Evolutionary conservation across 768 basidiomycete species (phyloP).

Genomic region (Leccinum ochraceum): DNA sequence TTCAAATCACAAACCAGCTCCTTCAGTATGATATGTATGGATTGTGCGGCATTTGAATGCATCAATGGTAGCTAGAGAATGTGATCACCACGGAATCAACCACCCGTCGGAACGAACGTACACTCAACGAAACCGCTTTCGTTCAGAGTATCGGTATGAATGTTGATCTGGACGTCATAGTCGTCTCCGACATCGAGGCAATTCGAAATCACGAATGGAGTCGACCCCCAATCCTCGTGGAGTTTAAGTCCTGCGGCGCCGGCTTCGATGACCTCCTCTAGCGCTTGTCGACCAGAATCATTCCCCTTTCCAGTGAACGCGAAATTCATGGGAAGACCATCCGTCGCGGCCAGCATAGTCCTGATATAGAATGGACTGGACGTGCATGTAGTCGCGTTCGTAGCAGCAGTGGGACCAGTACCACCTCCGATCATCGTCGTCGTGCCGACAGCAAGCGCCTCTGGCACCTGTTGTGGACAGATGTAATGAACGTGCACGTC

Average conservation of each 20-base stretch:
- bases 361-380: constrained; percentile 86
- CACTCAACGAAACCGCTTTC: constrained; percentile 98
- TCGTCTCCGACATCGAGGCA: constrained; percentile 83
- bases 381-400: constrained; percentile 92
- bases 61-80: constrained; percentile 68
- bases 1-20: constrained; percentile 61
- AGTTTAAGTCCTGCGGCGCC: constrained; percentile 91
- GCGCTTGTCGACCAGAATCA: constrained; percentile 70
- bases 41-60: constrained; percentile 92
- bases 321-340: constrained; percentile 88
- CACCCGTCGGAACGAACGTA: constrained; percentile 37
- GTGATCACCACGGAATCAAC: constrained; percentile 10
- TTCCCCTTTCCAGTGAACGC: constrained; percentile 97
- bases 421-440: constrained; percentile 97
- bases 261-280: constrained; percentile 80
- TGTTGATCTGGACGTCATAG: constrained; percentile 93
- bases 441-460: constrained; percentile 80
- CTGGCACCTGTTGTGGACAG: constrained; percentile 88
- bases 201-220: constrained; percentile 77
- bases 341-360: constrained; percentile 91
- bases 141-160: constrained; percentile 96
- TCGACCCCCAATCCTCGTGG: constrained; percentile 97
- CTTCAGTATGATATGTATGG: constrained; percentile 97
- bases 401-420: constrained; percentile 88
- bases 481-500: constrained; percentile 96